phyloP scores from a whole-genome alignment of 2,329 filamentous ascomycete species.

The Kalaharituber pfeilii region DNA sequence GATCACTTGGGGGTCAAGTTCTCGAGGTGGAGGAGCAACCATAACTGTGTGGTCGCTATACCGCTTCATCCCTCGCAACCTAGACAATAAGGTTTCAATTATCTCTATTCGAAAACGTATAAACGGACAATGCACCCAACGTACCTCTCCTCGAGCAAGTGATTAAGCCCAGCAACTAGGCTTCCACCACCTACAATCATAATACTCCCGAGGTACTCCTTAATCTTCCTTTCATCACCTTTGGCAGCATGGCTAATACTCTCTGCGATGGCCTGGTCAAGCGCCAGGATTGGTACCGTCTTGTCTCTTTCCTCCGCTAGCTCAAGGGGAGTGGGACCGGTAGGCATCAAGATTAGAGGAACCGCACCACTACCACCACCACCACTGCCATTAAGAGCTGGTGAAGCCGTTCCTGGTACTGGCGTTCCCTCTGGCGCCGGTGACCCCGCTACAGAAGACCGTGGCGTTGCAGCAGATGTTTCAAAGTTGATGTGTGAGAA shows the following conservation, averaged over 20 bases:
- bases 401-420: conserved; percentile 29
- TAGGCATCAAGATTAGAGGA: conserved; percentile 26
- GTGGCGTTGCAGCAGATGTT: conserved; percentile 55
- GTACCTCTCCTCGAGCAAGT: conserved; percentile 65
- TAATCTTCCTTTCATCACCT: conserved; percentile 73
- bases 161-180: conserved; percentile 61
- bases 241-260: conserved; percentile 75
- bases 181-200: conserved; percentile 79
- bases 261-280: conserved; percentile 83
- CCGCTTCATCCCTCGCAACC: not conserved
- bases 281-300: conserved; percentile 62
- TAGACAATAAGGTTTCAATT: not conserved
- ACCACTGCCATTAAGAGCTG: conserved; percentile 26
- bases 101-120: conserved; percentile 27
- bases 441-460: conserved; percentile 71
- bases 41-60: conserved; percentile 49
- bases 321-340: conserved; percentile 34
- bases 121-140: conserved; percentile 29
- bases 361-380: conserved; percentile 34
- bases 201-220: conserved; percentile 75
- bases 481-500: conserved; percentile 35
- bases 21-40: conserved; percentile 56
- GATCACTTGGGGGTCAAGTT: conserved; percentile 96
- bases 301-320: conserved; percentile 57
- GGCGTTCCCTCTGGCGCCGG: conserved; percentile 50